phyloP scores from a whole-genome alignment of 306 rosid species.

The Begonia fuchsioides region DNA sequence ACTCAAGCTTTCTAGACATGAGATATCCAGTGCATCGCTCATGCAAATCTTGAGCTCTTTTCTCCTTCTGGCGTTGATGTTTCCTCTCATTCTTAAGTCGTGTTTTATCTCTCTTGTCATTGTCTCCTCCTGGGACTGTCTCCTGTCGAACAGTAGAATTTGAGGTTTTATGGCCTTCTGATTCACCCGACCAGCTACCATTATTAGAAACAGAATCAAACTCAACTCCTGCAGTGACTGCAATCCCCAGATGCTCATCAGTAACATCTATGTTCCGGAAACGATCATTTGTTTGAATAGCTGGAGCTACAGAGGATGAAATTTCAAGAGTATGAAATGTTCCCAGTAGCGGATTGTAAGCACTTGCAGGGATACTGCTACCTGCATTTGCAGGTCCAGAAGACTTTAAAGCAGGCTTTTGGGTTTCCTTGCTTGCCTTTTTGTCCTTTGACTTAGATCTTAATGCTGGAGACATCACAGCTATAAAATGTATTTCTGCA shows the following conservation, averaged over 20 bases:
- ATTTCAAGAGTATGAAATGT: slow-evolving; percentile 74
- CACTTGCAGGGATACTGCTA: slow-evolving; percentile 70
- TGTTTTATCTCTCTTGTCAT: slow-evolving; percentile 82
- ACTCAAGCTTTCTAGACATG: slow-evolving; percentile 87
- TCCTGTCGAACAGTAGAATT: slow-evolving; percentile 41
- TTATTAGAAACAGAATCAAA: slow-evolving; percentile 90
- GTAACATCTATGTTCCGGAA: slow-evolving; percentile 86
- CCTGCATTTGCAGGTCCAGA: slow-evolving; percentile 46
- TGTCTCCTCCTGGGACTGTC: slow-evolving; percentile 81
- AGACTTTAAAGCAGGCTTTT: slow-evolving; percentile 46
- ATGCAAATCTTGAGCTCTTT: slow-evolving; percentile 86
- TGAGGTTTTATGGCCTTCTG: slow-evolving; percentile 79
- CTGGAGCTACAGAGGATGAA: slow-evolving; percentile 38
- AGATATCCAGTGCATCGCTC: slow-evolving; percentile 80
- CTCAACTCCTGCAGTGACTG: slow-evolving; percentile 41
- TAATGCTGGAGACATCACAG: slow-evolving; percentile 2
- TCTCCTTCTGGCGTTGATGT: slow-evolving; percentile 98
- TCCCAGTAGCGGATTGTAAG: slow-evolving; percentile 77
- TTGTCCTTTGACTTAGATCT: background rate
- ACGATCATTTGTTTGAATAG: slow-evolving; percentile 58
- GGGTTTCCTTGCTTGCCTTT: slow-evolving; percentile 38
- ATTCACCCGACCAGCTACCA: slow-evolving; percentile 98
- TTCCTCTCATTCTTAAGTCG: slow-evolving; percentile 92
- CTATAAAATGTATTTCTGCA: background rate
- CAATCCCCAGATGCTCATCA: slow-evolving; percentile 68